Evolutionary conservation across 768 basidiomycete species (phyloP).

Genomic region (Chalciporus piperatus): DNA sequence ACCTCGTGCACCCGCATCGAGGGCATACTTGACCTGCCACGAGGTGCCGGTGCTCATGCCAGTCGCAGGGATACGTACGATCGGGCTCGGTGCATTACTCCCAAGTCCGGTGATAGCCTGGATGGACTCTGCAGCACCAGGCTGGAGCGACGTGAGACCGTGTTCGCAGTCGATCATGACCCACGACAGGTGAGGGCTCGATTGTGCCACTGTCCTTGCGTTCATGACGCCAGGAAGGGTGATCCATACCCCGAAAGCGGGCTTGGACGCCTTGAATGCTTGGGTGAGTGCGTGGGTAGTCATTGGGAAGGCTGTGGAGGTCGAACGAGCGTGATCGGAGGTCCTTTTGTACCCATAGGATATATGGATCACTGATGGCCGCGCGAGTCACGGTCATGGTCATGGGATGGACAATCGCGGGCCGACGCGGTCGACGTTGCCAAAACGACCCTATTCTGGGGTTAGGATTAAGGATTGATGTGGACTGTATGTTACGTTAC

Average conservation of each 20-base stretch:
- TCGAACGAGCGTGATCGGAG: not conserved
- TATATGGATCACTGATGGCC: not conserved
- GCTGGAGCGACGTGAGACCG: slow-evolving; percentile 53
- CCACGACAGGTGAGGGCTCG: slow-evolving; percentile 59
- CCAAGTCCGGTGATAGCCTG: slow-evolving; percentile 51
- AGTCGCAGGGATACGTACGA: slow-evolving; percentile 66
- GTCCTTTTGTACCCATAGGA: slow-evolving; percentile 2
- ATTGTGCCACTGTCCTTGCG: slow-evolving; percentile 56
- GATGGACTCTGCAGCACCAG: slow-evolving; percentile 54
- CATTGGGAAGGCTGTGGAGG: slow-evolving; percentile 33
- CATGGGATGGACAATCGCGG: slow-evolving; percentile 6
- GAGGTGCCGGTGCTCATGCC: slow-evolving; percentile 51
- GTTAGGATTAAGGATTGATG: slow-evolving; percentile 10
- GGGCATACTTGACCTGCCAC: slow-evolving; percentile 72
- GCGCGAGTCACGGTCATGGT: not conserved
- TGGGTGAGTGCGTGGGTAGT: slow-evolving; percentile 51
- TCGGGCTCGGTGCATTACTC: slow-evolving; percentile 44
- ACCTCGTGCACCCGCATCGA: slow-evolving; percentile 66
- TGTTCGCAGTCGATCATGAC: slow-evolving; percentile 69
- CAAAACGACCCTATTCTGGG: not conserved
- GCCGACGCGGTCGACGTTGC: not conserved
- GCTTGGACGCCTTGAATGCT: slow-evolving; percentile 51
- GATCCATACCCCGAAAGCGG: slow-evolving; percentile 69
- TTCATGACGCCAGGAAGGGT: slow-evolving; percentile 57
- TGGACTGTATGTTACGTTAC: too few species aligned